Evolutionary conservation across 352 stramenopile genomes (phyloP).

Genomic region (Peronospora destructor): DNA sequence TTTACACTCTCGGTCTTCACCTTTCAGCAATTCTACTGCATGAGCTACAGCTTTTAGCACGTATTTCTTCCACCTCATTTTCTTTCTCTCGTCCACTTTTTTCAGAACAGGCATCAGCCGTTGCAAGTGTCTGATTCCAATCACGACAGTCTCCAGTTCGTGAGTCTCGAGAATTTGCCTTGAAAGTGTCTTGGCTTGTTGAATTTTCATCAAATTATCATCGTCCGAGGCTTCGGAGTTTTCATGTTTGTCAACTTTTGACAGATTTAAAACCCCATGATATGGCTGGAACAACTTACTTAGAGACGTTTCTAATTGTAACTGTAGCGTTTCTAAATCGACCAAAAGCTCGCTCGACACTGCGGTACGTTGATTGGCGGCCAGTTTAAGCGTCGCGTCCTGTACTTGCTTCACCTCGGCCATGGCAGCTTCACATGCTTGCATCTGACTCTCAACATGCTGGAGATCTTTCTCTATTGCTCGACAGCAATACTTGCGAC

Average conservation of each 20-base stretch:
- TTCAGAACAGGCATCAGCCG: constrained; percentile 14
- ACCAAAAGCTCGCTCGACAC: constrained; percentile 27
- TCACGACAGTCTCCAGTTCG: constrained; percentile 7
- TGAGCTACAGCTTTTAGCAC: constrained; percentile 15
- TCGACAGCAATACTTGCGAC: constrained; percentile 29
- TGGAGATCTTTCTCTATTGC: constrained; percentile 31
- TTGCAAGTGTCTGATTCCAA: constrained; percentile 11
- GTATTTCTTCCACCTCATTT: constrained; percentile 27
- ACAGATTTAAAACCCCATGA: background rate
- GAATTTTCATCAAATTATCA: background rate
- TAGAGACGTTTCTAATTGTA: constrained; percentile 14
- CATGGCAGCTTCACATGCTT: constrained; percentile 23
- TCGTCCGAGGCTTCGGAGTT: background rate
- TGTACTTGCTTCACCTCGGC: constrained; percentile 29
- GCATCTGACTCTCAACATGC: constrained; percentile 10
- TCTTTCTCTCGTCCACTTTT: constrained; percentile 15
- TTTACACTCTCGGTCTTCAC: background rate
- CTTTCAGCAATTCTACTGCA: constrained; percentile 7
- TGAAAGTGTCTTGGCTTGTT: constrained; percentile 16
- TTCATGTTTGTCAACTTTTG: too few species aligned
- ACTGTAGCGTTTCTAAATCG: constrained; percentile 30
- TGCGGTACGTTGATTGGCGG: constrained; percentile 11
- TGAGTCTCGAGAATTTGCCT: constrained; percentile 11
- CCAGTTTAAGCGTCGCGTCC: constrained; percentile 28
- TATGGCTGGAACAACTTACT: constrained; percentile 8